Base-by-base conservation (phyloP, 495 filamentous ascomycete species). In the Lepidopterella palustris region DNA sequence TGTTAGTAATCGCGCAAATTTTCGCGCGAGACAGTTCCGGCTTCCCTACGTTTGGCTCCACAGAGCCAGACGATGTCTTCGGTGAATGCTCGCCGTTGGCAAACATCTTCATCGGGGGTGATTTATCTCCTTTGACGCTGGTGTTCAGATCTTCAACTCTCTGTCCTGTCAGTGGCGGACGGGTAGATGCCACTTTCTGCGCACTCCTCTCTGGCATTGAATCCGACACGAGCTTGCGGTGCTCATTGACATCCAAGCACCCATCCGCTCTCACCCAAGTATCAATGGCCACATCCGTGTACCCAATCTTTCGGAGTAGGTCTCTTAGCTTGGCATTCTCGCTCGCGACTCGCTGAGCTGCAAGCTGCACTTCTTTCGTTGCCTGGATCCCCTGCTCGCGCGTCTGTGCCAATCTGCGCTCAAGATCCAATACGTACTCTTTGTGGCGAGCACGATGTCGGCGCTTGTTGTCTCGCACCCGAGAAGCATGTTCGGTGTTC, bases 381-480 rank as follows among this genome's bases (percentile, higher is more conserved):
- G 48, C 57, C 45, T 59, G 57, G 42, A 59, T 28, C 28, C 45
- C 57, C 20, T 53, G 57, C 28, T 59, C 57, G 28, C 57, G 57
- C 39, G 48, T 25, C 48, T 59, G 15, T 24, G 45, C 57, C 20
- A 51, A 4, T 32, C 28, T 59, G 45, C 48, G 57, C 26, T 59
- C 57, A 23, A 59, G 57, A 21, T 59, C 57, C 10, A 45, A 28
- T 15, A 59, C n/a, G 48, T 59, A 59, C 29, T 59, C 57, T 28
- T 53, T 51, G 11, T 59, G 45, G 18, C 57, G 57, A 52, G 57
- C 47, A 47, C 57, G 57, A 59, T 59, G 57, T 40, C 57, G 57
- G 45, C 57, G 57, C 48, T 59, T 59, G 57, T 59, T 59, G 27
- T 59, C 57, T 48, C 57, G 29, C 26, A 70, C 32, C 10, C 68